Conservation (phyloP, 208 protist species). For the Leishmania aethiopica region DNA sequence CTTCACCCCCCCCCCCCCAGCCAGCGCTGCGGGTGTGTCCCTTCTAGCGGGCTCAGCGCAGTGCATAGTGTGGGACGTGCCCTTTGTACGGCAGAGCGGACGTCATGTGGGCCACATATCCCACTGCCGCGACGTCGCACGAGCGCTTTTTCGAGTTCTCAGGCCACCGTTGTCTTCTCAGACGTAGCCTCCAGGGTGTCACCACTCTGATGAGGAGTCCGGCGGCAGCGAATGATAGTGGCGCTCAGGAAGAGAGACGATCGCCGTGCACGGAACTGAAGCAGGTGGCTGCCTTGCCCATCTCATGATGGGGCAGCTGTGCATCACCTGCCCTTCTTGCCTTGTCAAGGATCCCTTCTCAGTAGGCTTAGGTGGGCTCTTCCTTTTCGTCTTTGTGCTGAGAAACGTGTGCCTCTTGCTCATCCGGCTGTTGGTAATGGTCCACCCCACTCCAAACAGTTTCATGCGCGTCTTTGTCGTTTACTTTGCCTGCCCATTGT, state of each 20-base stretch:
- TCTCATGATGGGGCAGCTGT: conserved; percentile 51
- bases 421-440: background rate
- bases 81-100: background rate
- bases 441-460: background rate
- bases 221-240: background rate
- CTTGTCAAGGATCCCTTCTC: conserved; percentile 38
- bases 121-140: background rate
- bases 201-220: background rate
- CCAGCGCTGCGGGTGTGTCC: background rate
- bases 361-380: conserved; percentile 55
- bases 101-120: background rate
- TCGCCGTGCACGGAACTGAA: background rate
- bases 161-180: background rate
- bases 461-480: background rate
- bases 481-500: background rate
- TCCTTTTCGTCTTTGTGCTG: conserved; percentile 61
- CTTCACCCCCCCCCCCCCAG: no score
- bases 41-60: background rate
- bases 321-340: conserved; percentile 30
- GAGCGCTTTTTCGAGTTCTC: background rate
- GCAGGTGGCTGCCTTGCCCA: background rate
- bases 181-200: background rate
- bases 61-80: background rate
- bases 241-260: background rate
- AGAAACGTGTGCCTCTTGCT: conserved; percentile 25